Percentiles rank a stretch among this genome's conserved stretches.
phyloP scores from a whole-genome alignment of 257 asterid species.

The Penstemon newberryi region DNA sequence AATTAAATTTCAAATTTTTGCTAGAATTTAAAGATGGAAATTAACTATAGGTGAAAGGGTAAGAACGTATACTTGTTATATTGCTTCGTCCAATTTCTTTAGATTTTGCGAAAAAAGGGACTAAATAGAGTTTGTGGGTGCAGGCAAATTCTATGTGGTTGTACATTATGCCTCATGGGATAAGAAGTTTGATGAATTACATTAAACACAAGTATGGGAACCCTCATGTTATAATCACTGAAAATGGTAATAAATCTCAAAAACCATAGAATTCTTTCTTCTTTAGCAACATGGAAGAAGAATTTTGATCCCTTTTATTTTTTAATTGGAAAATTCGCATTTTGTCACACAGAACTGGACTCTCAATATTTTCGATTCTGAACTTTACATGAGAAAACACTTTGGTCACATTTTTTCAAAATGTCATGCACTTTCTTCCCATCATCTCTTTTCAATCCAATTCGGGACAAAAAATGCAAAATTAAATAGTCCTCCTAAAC shows the following conservation, averaged over 20 bases:
- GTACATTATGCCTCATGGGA: conserved; percentile 77
- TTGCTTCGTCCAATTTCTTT: neutral
- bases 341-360: too few species aligned
- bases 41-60: conserved; percentile 52
- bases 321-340: too few species aligned
- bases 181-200: conserved; percentile 79
- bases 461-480: too few species aligned
- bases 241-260: conserved; percentile 59
- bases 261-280: neutral
- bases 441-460: too few species aligned
- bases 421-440: too few species aligned
- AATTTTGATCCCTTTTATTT: too few species aligned
- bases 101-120: too few species aligned
- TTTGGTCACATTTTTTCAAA: too few species aligned
- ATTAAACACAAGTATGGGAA: conserved; percentile 66
- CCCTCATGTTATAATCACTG: conserved; percentile 72
- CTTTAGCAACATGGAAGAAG: neutral
- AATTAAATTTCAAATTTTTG: neutral
- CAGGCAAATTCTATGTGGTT: conserved; percentile 92
- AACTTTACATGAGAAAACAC: too few species aligned
- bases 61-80: neutral
- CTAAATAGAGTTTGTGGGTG: neutral
- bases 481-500: too few species aligned
- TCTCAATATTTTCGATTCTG: too few species aligned
- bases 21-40: conserved; percentile 42